Base-by-base conservation (phyloP, 1,284 basidiomycete genomes). In the Marasmius sp. region DNA sequence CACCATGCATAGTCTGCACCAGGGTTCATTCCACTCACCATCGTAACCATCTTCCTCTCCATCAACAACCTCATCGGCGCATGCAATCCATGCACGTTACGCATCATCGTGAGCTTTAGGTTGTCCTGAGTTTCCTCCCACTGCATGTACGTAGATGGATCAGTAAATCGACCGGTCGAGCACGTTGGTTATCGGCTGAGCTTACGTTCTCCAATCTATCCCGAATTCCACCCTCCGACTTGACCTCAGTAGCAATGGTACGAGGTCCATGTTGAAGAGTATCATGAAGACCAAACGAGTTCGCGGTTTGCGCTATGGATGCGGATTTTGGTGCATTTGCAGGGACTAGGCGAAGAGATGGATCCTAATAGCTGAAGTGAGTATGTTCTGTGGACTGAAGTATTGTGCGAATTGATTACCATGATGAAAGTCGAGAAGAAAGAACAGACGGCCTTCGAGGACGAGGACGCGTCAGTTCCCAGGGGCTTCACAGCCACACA, bases 81-180 rank as follows among this genome's bases (percentile, higher is more conserved):
- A 68, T 93, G 93, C 66, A 98, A 74, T 43, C 97, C 97, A 71
- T 91, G 92, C 43, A 90, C 77, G 75, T 95, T 90, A 59, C 96
- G 86, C 73, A 95, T 86, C 77, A 97, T 79, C 50, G 87, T 94
- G 64, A 97, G 81, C 74, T 92, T 92, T 61, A 96, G 74, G 73
- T 92, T 91, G 73, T 94, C 91, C 73, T 97, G 94, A 6, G 96
- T 96, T 67, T 88, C 88, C 61, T 95, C 89, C 97, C 97, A 99
- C 94, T 97, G 61, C 49, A 61, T 38, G 59, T 38, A 27, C 37
- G 18, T 37, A 11, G 18, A 18, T 18, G 10, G 16, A 50, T 16
- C n/a, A 16, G 18, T 49, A n/a, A 59, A 59, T 64, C 58, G 64
- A 49, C 6, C 66, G 1, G 20, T 36, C 34, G 41, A 36, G 38